phyloP scores from a whole-genome alignment of 345 rosid genomes.

The Carallia brachiata region DNA sequence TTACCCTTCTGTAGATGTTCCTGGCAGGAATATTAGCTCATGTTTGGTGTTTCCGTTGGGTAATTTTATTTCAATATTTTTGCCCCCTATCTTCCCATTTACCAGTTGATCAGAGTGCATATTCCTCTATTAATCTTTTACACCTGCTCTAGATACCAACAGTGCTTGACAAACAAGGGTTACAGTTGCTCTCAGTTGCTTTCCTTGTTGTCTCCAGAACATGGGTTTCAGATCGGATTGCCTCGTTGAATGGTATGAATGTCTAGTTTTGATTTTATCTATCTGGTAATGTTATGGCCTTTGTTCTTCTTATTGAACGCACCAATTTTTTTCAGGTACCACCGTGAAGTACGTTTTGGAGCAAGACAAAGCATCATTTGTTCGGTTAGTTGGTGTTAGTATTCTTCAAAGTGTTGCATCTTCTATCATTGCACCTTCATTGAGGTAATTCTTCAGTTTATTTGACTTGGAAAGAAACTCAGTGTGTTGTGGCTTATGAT shows the following conservation, averaged over 20 bases:
- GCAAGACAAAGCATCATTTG: slow-evolving; percentile 87
- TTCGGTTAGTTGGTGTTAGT: slow-evolving; percentile 78
- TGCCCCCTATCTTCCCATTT: background rate
- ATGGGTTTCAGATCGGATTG: slow-evolving; percentile 91
- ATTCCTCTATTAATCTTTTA: background rate
- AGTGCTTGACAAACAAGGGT: slow-evolving; percentile 88
- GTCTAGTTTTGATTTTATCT: slow-evolving; percentile 8
- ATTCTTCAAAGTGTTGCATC: slow-evolving; percentile 96
- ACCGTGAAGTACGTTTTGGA: slow-evolving; percentile 94
- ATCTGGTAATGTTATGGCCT: slow-evolving; percentile 11
- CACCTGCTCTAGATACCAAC: slow-evolving; percentile 66
- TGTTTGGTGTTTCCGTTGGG: background rate
- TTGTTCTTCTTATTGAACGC: slow-evolving; percentile 16
- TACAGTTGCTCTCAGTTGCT: slow-evolving; percentile 79
- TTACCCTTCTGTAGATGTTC: background rate
- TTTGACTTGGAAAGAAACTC: background rate
- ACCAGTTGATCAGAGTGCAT: background rate
- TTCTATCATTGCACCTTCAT: slow-evolving; percentile 89
- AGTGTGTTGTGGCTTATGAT: background rate
- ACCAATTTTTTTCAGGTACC: slow-evolving; percentile 56
- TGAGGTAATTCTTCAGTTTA: slow-evolving; percentile 49
- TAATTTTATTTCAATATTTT: background rate
- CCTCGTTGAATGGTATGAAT: slow-evolving; percentile 77
- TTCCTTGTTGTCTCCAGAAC: slow-evolving; percentile 90
- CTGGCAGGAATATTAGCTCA: background rate